phyloP scores from a whole-genome alignment of 2,329 filamentous ascomycete species.

The Mycocentrospora acerina region DNA sequence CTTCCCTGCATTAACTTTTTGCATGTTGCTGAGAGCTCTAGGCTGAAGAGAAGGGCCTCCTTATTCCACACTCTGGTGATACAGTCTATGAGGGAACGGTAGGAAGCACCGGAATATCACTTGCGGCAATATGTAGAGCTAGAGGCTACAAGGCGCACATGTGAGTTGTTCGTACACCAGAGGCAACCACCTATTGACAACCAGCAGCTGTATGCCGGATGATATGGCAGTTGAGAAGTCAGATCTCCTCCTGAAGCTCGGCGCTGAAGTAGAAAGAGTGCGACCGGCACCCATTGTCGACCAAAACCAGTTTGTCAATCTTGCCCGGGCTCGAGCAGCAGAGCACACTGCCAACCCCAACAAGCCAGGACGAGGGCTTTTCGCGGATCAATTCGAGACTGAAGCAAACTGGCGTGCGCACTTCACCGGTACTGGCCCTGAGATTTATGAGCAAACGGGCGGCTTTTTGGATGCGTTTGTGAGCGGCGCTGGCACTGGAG shows the following conservation, averaged over 20 bases:
- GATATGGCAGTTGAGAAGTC: constrained; percentile 90
- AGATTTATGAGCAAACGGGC: constrained; percentile 78
- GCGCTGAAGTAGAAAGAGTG: constrained; percentile 89
- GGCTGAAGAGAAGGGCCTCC: constrained; percentile 75
- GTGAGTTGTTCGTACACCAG: constrained; percentile 42
- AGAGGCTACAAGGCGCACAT: constrained; percentile 91
- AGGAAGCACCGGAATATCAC: constrained; percentile 91
- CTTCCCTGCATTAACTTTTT: too few species aligned
- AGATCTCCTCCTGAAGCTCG: constrained; percentile 82
- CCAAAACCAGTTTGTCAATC: constrained; percentile 90
- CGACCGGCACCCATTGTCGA: constrained; percentile 92
- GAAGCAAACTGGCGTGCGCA: constrained; percentile 87
- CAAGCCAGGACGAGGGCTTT: constrained; percentile 76
- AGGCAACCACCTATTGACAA: constrained; percentile 8
- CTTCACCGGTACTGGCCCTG: constrained; percentile 78
- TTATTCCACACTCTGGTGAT: constrained; percentile 80
- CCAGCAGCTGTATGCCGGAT: constrained; percentile 80
- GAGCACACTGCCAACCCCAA: constrained; percentile 65
- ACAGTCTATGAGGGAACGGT: constrained; percentile 98
- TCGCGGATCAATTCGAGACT: constrained; percentile 95
- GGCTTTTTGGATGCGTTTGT: constrained; percentile 83
- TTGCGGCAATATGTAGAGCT: constrained; percentile 85
- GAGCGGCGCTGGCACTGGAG: constrained; percentile 89
- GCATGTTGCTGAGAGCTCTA: constrained; percentile 28
- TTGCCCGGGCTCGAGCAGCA: constrained; percentile 72